Base-by-base conservation (phyloP, 225 moss, liverwort and hornwort species). In the Physcomitrellopsis africana region DNA sequence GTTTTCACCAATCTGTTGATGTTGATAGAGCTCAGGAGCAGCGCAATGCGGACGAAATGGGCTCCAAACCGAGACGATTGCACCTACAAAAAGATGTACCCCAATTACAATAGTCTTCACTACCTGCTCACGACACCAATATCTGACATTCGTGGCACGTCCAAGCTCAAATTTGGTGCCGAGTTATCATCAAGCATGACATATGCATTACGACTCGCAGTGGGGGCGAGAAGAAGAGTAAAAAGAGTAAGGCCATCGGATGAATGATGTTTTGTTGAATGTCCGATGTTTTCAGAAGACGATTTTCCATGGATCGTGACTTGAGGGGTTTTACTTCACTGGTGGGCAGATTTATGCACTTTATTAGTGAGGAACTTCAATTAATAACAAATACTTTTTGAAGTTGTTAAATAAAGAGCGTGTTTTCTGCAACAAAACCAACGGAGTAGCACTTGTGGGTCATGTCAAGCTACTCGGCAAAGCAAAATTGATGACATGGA, bases 81-180 rank as follows among this genome's bases (percentile, higher is more conserved):
- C 32, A 44, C 12, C 29, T 18, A 11, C 54, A 24, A 24, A 32
- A 5, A 14, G 51, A 10, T 32, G 51, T 5, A 48, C 10, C 8
- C 48, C 3, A 6, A 68, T 49, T 51, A 20, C 7, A 45, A 44
- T 7, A 0, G 24, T 43, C 22, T 12, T 17, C 17, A 49, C 19
- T 10, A 0, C 9, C 43, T 56, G 27, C 16, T 22, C 9, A 26
- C 54, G 43, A 63, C 13, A 49, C 7, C 1, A 24, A 19, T 48
- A 55, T 43, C 12, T 37, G 3, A 18, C 10, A 18, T 24, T 37
- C 10, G 29, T 1, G 69, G 64, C 20, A 6, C 19, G 42, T 8
- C 42, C 61, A 18, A 61, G 47, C 16, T 18, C 48, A 68, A 63
- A 63, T 56, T 56, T 68, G 63, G 72, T 72, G 27, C 77, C 3